These are phyloP conservation scores for Macrocystidia cucumis DNA, from an alignment of 1,284 basidiomycete genomes.

Conservation along the genomic window DNA sequence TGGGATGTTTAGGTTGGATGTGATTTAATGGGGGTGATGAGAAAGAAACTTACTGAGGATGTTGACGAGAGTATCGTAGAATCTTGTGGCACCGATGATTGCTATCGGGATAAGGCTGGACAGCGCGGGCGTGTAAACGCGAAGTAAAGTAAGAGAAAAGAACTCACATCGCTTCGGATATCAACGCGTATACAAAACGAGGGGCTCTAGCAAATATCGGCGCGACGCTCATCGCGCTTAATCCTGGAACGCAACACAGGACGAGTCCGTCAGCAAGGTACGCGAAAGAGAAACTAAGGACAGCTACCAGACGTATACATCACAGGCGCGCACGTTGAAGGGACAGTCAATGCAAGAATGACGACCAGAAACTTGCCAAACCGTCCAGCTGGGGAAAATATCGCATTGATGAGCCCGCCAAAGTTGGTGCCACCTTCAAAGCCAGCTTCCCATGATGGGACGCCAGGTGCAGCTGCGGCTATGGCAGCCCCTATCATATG, in stretches of 20 bases:
- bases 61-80: conserved; percentile 50
- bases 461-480: conserved; percentile 41
- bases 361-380: conserved; percentile 41
- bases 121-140: not conserved
- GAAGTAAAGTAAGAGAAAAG: conserved; percentile 2
- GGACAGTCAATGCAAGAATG: conserved; percentile 33
- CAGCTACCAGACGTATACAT: conserved; percentile 60
- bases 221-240: conserved; percentile 61
- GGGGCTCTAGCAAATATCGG: conserved; percentile 50
- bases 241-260: conserved; percentile 21
- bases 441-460: conserved; percentile 48
- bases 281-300: not conserved
- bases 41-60: conserved; percentile 33
- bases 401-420: conserved; percentile 47
- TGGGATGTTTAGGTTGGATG: conserved; percentile 4
- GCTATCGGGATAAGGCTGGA: conserved; percentile 50
- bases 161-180: conserved; percentile 61
- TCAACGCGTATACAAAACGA: conserved; percentile 53
- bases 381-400: conserved; percentile 37
- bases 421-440: conserved; percentile 44
- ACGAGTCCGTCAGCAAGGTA: not conserved
- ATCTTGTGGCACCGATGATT: conserved; percentile 50
- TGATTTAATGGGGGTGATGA: not conserved
- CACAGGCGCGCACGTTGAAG: conserved; percentile 53
- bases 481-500: conserved; percentile 59